Percentiles rank a stretch among this genome's conserved stretches.
Evolutionary conservation across 1,284 basidiomycete genomes (phyloP).

Genomic region (Ustanciosporium gigantosporum): DNA sequence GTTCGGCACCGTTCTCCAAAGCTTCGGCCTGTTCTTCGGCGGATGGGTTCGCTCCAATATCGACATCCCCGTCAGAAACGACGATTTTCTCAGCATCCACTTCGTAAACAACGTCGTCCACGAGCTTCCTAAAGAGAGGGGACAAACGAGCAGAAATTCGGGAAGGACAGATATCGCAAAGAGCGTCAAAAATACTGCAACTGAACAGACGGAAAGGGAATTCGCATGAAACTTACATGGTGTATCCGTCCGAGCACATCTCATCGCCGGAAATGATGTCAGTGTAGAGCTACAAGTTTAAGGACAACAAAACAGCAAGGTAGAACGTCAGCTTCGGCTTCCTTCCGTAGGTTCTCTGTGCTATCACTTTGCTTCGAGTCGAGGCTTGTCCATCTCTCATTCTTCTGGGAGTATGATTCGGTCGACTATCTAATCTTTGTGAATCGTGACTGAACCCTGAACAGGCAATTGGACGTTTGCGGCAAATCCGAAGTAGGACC

Average conservation of each 20-base stretch:
- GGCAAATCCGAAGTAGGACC: no score
- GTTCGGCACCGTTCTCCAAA: slow-evolving; percentile 74
- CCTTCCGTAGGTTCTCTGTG: no score
- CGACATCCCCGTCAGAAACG: slow-evolving; percentile 80
- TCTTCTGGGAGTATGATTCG: no score
- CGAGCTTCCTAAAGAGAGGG: slow-evolving; percentile 70
- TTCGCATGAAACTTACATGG: slow-evolving; percentile 16
- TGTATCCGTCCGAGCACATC: slow-evolving; percentile 66
- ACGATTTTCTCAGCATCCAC: slow-evolving; percentile 79
- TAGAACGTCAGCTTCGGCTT: no score
- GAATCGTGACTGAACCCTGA: no score
- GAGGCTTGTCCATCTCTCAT: no score
- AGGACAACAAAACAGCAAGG: no score
- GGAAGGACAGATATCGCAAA: neutral
- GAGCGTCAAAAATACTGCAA: neutral
- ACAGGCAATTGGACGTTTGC: no score
- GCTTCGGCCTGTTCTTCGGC: slow-evolving; percentile 83
- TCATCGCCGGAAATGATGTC: slow-evolving; percentile 79
- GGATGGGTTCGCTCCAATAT: slow-evolving; percentile 77
- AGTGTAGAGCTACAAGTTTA: slow-evolving; percentile 70
- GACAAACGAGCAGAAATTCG: neutral
- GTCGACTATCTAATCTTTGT: no score
- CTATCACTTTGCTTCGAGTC: no score
- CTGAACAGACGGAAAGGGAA: no score
- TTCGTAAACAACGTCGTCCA: slow-evolving; percentile 87